Conservation (phyloP, 2,329 filamentous ascomycete species). For the Pseudocercospora fuligena region DNA sequence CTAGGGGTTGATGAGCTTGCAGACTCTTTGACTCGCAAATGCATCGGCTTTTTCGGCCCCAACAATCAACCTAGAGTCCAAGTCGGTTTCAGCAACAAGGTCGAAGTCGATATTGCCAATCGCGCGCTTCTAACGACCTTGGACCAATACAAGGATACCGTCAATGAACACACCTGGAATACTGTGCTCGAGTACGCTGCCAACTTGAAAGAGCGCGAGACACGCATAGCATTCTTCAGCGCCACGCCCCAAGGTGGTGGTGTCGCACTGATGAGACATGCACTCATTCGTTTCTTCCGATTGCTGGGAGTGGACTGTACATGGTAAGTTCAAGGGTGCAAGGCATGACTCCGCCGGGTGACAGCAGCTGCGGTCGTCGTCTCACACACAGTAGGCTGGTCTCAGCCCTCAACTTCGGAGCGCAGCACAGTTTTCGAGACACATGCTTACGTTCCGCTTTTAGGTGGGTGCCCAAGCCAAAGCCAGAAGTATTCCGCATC, state of each 20-base stretch:
- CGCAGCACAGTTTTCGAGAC: too few relatives aligned
- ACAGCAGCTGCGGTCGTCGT: too few relatives aligned
- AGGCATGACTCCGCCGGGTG: too few relatives aligned
- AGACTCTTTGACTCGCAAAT: slow-evolving; percentile 80
- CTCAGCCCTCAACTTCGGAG: too few relatives aligned
- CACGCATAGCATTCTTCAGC: slow-evolving; percentile 78
- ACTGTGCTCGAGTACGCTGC: slow-evolving; percentile 67
- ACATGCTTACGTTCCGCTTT: too few relatives aligned
- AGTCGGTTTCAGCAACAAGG: slow-evolving; percentile 69
- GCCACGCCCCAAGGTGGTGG: slow-evolving; percentile 82
- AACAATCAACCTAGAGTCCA: slow-evolving; percentile 69
- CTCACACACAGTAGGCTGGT: too few relatives aligned
- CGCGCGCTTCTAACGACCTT: slow-evolving; percentile 64
- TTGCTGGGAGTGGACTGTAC: slow-evolving; percentile 70
- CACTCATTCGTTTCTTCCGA: slow-evolving; percentile 72
- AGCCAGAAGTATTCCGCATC: slow-evolving; percentile 77
- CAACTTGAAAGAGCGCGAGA: slow-evolving; percentile 65
- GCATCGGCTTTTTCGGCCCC: slow-evolving; percentile 76
- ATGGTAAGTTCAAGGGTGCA: slow-evolving; percentile 54
- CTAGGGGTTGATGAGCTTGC: slow-evolving; percentile 77
- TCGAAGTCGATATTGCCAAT: slow-evolving; percentile 72
- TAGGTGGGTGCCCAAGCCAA: slow-evolving; percentile 73
- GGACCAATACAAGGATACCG: slow-evolving; percentile 65
- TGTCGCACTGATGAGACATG: slow-evolving; percentile 81
- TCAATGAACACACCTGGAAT: slow-evolving; percentile 66